phyloP scores from a whole-genome alignment of 1,284 basidiomycete species.

The Ustilago hordei region DNA sequence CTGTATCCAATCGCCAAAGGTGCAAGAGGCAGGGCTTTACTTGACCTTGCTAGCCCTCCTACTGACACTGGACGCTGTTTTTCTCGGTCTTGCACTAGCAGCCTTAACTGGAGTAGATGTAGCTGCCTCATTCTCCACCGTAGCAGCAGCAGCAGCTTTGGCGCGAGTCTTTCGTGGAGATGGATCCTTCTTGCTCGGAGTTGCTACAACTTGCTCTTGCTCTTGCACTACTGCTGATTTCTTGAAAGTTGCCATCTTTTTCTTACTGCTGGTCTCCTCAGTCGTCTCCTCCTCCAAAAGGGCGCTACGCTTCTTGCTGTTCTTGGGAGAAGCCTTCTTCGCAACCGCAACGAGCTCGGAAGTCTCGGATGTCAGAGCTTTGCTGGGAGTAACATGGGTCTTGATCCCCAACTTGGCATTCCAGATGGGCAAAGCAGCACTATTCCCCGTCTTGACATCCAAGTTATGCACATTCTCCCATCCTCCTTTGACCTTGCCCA shows the following conservation, averaged over 20 bases:
- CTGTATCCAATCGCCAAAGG: no score
- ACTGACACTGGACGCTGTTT: slow-evolving; percentile 11
- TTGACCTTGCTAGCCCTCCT: slow-evolving; percentile 24
- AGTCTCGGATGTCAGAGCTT: not conserved
- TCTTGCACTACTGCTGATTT: not conserved
- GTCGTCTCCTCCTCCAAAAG: not conserved
- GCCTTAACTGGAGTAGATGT: slow-evolving; percentile 13
- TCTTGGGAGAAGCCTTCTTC: not conserved
- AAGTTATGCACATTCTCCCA: slow-evolving; percentile 94
- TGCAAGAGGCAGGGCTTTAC: not conserved
- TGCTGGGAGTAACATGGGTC: slow-evolving; percentile 21
- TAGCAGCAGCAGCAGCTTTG: not conserved
- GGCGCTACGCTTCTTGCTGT: slow-evolving; percentile 2
- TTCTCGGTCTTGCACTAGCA: slow-evolving; percentile 2
- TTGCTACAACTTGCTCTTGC: not conserved
- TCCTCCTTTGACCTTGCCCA: slow-evolving; percentile 77
- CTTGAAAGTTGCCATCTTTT: not conserved
- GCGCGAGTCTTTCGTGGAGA: slow-evolving; percentile 32
- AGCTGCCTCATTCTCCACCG: not conserved
- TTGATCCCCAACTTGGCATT: slow-evolving; percentile 76
- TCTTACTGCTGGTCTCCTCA: slow-evolving; percentile 10
- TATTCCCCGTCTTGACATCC: slow-evolving; percentile 89
- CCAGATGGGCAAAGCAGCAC: slow-evolving; percentile 90
- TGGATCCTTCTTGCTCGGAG: slow-evolving; percentile 1
- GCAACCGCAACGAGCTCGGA: no score